Evolutionary conservation across 495 filamentous ascomycete species (phyloP), one percentile per base, ranked within the genome.

Genomic region (Sordaria brevicollis): DNA sequence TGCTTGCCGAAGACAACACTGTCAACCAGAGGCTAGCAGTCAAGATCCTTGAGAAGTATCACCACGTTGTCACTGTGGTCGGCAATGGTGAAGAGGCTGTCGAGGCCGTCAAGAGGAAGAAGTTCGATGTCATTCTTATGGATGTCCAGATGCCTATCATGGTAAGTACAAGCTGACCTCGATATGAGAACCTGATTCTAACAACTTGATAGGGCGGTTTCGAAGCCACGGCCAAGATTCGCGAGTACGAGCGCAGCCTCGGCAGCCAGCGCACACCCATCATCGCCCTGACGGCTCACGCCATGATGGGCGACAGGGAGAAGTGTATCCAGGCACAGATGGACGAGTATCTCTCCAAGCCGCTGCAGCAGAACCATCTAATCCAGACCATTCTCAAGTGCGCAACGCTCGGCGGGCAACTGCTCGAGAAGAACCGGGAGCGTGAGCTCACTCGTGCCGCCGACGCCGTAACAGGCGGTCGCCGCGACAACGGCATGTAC

Each of bases 111-210:
- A 93, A 93, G 83, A 87, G 89, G 74, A 93, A 91, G 81, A 90
- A 92, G 72, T 99, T 94, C 76, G 95, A 99, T 80, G 92, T 96
- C 74, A 95, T 99, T 71, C 82, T 99, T 65, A 99, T 99, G 95
- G 95, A 99, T 75, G 96, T 99, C 7, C 96, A 98, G 79, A 99
- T 99, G 96, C 96, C 96, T 25, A 90, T 98, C 71, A 98, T 99
- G 94, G 89, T 91, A 82, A 77, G 86, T 76, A 35, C 19, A 25
- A 19, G 1, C n/a, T 31, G 31, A 68, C 41, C 74, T 74, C 72
- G 68, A 25, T 35, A 67, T 41, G 36, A 34, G 29, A 25, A 65
- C 33, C 37, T 17, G 29, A 73, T 65, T 72, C 81, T 84, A 76
- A 83, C 72, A 33, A 17, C 25, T 57, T 29, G 35, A 71, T 71